phyloP scores from a whole-genome alignment of 164 flowering plant species.

The Tetrastigma voinierianum region DNA sequence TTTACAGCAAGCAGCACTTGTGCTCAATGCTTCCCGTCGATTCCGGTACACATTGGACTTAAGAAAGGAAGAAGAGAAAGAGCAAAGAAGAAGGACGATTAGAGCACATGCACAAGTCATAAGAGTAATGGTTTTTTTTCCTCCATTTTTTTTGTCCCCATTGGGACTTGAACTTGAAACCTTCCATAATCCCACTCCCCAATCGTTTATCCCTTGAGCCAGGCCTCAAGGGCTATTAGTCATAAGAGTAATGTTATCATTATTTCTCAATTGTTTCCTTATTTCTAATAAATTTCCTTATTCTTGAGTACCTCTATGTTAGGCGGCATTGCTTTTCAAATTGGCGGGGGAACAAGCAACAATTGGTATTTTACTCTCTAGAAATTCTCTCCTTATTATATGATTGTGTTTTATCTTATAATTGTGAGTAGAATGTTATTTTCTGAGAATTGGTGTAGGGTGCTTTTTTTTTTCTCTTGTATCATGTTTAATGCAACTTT shows the following conservation, averaged over 20 bases:
- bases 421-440: not conserved
- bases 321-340: constrained; percentile 94
- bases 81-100: constrained; percentile 55
- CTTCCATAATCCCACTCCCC: no score
- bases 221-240: no score
- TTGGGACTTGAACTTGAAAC: no score
- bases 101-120: constrained; percentile 81
- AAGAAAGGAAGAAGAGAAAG: constrained; percentile 49
- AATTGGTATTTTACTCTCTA: constrained; percentile 41
- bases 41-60: constrained; percentile 73
- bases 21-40: constrained; percentile 69
- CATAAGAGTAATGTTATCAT: constrained; percentile 44
- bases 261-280: not conserved
- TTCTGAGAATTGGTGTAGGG: not conserved
- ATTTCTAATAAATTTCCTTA: constrained; percentile 6
- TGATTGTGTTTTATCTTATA: not conserved
- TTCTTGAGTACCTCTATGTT: constrained; percentile 13
- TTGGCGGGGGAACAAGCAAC: constrained; percentile 53
- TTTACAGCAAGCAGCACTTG: constrained; percentile 75
- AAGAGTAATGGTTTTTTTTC: constrained; percentile 60
- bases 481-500: not conserved
- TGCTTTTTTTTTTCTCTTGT: not conserved
- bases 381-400: not conserved
- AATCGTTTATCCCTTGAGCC: no score
- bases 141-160: no score